Conservation (phyloP, 2,329 filamentous ascomycete species). For the Ophiocordyceps camponoti-leonardi region DNA sequence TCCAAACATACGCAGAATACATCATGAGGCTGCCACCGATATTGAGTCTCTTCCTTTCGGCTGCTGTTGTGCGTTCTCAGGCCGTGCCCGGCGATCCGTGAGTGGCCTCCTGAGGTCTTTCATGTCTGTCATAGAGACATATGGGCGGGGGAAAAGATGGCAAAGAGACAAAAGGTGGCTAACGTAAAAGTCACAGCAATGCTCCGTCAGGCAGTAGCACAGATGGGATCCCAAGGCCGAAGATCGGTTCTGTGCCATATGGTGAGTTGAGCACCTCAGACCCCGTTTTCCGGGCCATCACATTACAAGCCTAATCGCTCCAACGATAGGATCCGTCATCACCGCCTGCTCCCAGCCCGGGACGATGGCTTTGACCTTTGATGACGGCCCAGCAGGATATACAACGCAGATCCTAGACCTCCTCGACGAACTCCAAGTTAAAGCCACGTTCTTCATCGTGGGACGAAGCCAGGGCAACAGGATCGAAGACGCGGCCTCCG, state of each 20-base stretch:
- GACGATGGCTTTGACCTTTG: conserved; percentile 26
- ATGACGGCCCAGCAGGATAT: conserved; percentile 28
- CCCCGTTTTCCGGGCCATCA: no score
- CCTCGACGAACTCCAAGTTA: conserved; percentile 12
- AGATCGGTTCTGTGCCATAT: not conserved
- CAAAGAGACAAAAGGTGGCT: not conserved
- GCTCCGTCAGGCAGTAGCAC: not conserved
- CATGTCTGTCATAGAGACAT: not conserved
- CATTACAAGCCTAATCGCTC: no score
- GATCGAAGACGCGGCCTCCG: conserved; percentile 19
- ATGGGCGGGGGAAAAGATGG: not conserved
- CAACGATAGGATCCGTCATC: not conserved
- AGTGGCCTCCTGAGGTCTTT: not conserved
- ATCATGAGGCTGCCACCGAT: not conserved
- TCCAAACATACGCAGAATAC: not conserved
- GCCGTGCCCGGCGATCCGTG: not conserved
- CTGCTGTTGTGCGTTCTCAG: not conserved
- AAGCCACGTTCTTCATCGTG: conserved; percentile 24
- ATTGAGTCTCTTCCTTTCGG: not conserved
- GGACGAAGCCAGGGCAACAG: conserved; percentile 23
- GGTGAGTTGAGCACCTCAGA: not conserved
- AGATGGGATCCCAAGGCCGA: not conserved
- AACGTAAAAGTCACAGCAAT: not conserved
- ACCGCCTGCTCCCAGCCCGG: conserved; percentile 14
- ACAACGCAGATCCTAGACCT: conserved; percentile 18